Base-by-base conservation (phyloP, 345 rosid genomes). In the Clarkia xantiana region DNA sequence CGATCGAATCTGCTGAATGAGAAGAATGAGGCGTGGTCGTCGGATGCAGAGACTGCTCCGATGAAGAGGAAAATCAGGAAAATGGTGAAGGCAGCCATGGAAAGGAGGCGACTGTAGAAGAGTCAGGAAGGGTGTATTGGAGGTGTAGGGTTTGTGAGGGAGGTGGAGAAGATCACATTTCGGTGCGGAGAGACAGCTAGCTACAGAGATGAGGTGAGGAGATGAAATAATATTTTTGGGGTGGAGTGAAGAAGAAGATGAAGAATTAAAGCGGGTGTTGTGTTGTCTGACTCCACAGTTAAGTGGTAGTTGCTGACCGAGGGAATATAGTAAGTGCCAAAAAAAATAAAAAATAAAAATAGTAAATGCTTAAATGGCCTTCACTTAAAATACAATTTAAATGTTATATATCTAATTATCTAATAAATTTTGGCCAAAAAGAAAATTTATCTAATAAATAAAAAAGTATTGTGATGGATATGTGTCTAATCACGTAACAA, bases 1-100 rank as follows among this genome's bases (percentile, higher is more conserved):
- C 70, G 65, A 56, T 40, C 67, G 56, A 69, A 74, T 13, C 52
- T 64, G 44, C 64, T 42, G 64, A 77, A 79, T 13, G 79, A 70
- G 67, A 81, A 86, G 3, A 71, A 66, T 40, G 68, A 52, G 44
- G 42, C 47, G 51, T 39, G 15, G n/a, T 63, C 71, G 53, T 67
- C 74, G 0, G 36, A 7, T 29, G 86, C 82, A 14, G 55, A 22
- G 4, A 70, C 49, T 54, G 64, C 19, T 47, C 48, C 51, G 51
- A 73, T 65, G 67, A 62, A 61, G 62, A 66, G 62, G 34, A 73
- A 12, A 57, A 73, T 12, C 44, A 29, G 36, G 36, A 29, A 29
- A 5, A 10, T 5, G 36, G 36, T 4, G 4, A 29, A 29, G 36
- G 36, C 36, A 3, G 36, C 36, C 36, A 29, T 29, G 1, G 36